Conservation (phyloP, 2,329 filamentous ascomycete genomes). For the Saccharata proteae region DNA sequence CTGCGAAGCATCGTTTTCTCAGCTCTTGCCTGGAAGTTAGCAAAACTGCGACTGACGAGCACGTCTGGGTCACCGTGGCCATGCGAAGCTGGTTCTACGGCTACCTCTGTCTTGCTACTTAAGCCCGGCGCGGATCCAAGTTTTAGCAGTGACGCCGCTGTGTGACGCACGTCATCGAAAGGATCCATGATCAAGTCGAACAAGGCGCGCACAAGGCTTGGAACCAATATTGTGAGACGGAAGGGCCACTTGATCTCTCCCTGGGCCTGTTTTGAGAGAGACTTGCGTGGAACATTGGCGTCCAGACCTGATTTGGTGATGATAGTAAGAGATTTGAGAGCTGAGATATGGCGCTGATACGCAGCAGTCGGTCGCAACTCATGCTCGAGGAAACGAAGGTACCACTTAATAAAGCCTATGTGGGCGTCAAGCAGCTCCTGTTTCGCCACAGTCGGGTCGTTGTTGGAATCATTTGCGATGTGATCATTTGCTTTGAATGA, state of each 20-base stretch:
- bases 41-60: conserved; percentile 9
- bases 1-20: conserved; percentile 53
- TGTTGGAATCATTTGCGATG: background rate
- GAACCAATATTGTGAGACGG: conserved; percentile 31
- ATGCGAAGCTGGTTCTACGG: background rate
- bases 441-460: background rate
- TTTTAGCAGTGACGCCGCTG: conserved; percentile 34
- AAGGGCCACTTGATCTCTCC: conserved; percentile 40
- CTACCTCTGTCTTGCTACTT: conserved; percentile 1
- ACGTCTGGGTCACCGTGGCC: background rate
- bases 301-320: conserved; percentile 62
- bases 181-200: conserved; percentile 76
- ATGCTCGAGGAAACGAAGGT: conserved; percentile 55
- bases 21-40: conserved; percentile 22
- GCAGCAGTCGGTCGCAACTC: conserved; percentile 73
- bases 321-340: conserved; percentile 57
- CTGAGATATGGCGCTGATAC: conserved; percentile 79
- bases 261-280: conserved; percentile 36
- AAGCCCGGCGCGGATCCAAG: conserved; percentile 10
- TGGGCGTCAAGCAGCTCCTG: conserved; percentile 36
- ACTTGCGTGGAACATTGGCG: conserved; percentile 24
- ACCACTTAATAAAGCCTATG: conserved; percentile 60
- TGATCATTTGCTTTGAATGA: background rate
- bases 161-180: conserved; percentile 76
- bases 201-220: conserved; percentile 45